These are phyloP conservation scores for Russula sp. DNA, from an alignment of 768 basidiomycete species.

Conservation along the genomic window DNA sequence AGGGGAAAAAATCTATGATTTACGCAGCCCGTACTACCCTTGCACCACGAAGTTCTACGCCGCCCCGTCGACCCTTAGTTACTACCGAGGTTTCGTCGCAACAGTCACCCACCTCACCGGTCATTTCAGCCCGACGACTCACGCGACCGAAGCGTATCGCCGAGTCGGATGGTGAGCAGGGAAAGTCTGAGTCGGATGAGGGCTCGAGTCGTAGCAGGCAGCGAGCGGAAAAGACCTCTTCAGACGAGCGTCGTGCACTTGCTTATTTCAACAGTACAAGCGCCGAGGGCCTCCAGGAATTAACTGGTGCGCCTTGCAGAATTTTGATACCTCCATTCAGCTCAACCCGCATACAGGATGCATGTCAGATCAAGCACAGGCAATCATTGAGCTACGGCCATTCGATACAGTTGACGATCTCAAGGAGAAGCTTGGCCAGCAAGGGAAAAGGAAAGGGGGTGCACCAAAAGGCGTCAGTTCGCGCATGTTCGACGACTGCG, in stretches of 20 bases:
- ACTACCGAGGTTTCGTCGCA: slow-evolving; percentile 33
- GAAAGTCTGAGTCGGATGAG: slow-evolving; percentile 44
- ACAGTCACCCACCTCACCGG: slow-evolving; percentile 38
- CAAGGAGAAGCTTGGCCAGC: slow-evolving; percentile 62
- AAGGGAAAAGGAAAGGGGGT: slow-evolving; percentile 70
- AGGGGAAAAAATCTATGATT: slow-evolving; percentile 77
- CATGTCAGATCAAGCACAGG: slow-evolving; percentile 68
- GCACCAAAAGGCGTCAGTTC: slow-evolving; percentile 78
- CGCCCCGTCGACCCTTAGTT: slow-evolving; percentile 32
- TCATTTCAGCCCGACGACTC: slow-evolving; percentile 34
- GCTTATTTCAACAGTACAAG: slow-evolving; percentile 62
- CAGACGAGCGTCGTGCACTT: slow-evolving; percentile 46
- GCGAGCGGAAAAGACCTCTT: slow-evolving; percentile 29
- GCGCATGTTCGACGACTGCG: slow-evolving; percentile 86
- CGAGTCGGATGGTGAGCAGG: slow-evolving; percentile 58
- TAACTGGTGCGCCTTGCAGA: slow-evolving; percentile 49
- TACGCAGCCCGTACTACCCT: slow-evolving; percentile 59
- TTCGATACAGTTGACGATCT: slow-evolving; percentile 73
- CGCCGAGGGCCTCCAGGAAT: slow-evolving; percentile 58
- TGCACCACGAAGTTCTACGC: slow-evolving; percentile 28
- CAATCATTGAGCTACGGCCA: slow-evolving; percentile 72
- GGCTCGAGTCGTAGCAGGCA: slow-evolving; percentile 31
- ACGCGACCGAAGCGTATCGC: slow-evolving; percentile 53
- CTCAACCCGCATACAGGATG: slow-evolving; percentile 47
- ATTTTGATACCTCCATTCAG: not conserved